Base-by-base conservation (phyloP, 2,329 filamentous ascomycete species). In the Didymella segeticola region DNA sequence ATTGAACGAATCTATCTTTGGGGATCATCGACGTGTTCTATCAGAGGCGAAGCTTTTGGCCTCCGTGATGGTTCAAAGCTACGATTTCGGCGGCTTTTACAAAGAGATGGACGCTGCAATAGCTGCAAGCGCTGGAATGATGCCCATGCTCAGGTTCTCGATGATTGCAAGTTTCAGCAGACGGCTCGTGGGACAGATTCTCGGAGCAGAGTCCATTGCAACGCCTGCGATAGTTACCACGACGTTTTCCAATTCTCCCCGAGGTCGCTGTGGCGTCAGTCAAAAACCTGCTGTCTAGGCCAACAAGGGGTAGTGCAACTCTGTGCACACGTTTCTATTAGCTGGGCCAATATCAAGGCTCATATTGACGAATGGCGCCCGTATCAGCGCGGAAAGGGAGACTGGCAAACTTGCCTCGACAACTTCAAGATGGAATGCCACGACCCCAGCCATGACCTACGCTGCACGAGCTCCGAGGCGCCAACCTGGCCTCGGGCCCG, bases 401-500 rank as follows among this genome's bases (percentile, higher is more conserved):
- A 61, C 50, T 62, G 55, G 55, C 43, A 57, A 53, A 36, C 41
- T 33, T 64, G 56, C 25, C 50, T 62, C 33, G 30, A 56, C 23
- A 56, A 53, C 39, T 64, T 62, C 51, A 60, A 47, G 12, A 56
- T 62, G 27, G 57, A 62, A 49, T 62, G 59, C 55, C 47, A 59
- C 30, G 38, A 64, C 59, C n/a, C 52, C 27, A 61, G 47, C 55
- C 59, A 64, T 43, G 59, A 64, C 29, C 58, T 29, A 41, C 50
- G 60, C 53, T 64, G 58, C 38, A 60, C 53, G n/a, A n/a, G n/a
- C 43, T 60, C 54, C 42, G 57, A 59, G 39, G 47, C 47, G 37
- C 56, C 59, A 31, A 64, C 58, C 46, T 60, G 58, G 56, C 61
- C 61, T n/a, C 56, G 51, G 47, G 61, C 61, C 38, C 39, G 46